Evolutionary conservation across 73 alveolate genomes (phyloP).

Genomic region (Urostyla sp.): DNA sequence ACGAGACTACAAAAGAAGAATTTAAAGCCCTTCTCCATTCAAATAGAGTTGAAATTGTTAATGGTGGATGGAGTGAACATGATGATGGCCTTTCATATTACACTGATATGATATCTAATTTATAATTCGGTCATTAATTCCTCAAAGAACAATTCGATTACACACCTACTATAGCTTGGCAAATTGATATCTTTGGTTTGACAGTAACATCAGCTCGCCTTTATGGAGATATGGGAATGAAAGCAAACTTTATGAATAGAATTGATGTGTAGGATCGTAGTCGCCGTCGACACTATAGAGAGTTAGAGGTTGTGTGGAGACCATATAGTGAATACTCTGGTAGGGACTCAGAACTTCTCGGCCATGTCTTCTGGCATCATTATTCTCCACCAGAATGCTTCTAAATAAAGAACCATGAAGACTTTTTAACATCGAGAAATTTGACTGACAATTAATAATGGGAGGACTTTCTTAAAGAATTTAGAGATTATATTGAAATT

Average conservation of each 20-base stretch:
- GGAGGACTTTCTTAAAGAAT: too few relatives aligned
- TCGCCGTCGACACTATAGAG: constrained; percentile 68
- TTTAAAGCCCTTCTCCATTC: constrained; percentile 78
- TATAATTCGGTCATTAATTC: constrained; percentile 27
- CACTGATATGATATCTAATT: constrained; percentile 6
- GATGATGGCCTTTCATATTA: constrained; percentile 88
- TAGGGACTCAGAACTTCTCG: constrained; percentile 31
- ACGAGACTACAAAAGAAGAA: constrained; percentile 71
- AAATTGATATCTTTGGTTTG: constrained; percentile 43
- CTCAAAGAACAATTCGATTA: constrained; percentile 23
- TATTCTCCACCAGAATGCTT: constrained; percentile 34
- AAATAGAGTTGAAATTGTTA: constrained; percentile 88
- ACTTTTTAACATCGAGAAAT: too few relatives aligned
- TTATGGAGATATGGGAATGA: constrained; percentile 76
- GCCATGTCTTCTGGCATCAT: constrained; percentile 52
- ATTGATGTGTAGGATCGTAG: constrained; percentile 82
- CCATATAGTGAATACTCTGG: constrained; percentile 65
- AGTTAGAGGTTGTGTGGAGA: constrained; percentile 90
- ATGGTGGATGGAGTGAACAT: constrained; percentile 95
- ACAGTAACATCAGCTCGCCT: constrained; percentile 37
- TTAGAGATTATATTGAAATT: too few relatives aligned
- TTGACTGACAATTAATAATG: too few relatives aligned
- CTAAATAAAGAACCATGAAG: too few relatives aligned
- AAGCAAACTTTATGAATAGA: constrained; percentile 81
- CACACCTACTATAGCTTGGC: constrained; percentile 42